Evolutionary conservation across 208 protist genomes (phyloP).

Genomic region (Wallacemonas collosoma): DNA sequence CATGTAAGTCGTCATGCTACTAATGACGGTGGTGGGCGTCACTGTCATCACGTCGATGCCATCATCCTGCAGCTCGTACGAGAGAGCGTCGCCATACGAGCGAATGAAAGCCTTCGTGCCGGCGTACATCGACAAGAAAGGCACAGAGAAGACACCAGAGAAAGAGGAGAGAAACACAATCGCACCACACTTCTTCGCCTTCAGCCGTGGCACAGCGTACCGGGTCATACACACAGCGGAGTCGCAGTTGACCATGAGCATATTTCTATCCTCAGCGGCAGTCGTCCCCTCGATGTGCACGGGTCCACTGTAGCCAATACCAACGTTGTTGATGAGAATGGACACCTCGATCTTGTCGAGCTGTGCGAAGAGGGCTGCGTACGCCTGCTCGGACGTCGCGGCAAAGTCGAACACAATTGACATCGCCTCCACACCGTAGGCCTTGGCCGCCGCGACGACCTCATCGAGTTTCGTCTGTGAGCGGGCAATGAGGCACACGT

Average conservation of each 20-base stretch:
- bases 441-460: constrained; percentile 41
- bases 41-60: constrained; percentile 43
- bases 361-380: constrained; percentile 35
- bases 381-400: constrained; percentile 30
- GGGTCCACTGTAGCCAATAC: constrained; percentile 71
- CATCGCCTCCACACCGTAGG: constrained; percentile 43
- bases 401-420: constrained; percentile 67
- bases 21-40: constrained; percentile 47
- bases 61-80: constrained; percentile 36
- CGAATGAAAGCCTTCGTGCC: constrained; percentile 68
- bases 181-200: constrained; percentile 33
- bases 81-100: constrained; percentile 39
- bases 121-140: constrained; percentile 59
- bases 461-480: constrained; percentile 65
- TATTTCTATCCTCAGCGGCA: constrained; percentile 25
- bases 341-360: constrained; percentile 28
- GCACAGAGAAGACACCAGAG: constrained; percentile 37
- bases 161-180: constrained; percentile 63
- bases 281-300: constrained; percentile 57
- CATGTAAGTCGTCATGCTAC: constrained; percentile 34
- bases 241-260: constrained; percentile 77
- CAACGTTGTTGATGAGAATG: constrained; percentile 83
- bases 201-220: constrained; percentile 44
- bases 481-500: constrained; percentile 71
- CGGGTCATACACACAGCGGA: constrained; percentile 57